phyloP scores from a whole-genome alignment of 495 filamentous ascomycete species.

The Xylaria telfairii region DNA sequence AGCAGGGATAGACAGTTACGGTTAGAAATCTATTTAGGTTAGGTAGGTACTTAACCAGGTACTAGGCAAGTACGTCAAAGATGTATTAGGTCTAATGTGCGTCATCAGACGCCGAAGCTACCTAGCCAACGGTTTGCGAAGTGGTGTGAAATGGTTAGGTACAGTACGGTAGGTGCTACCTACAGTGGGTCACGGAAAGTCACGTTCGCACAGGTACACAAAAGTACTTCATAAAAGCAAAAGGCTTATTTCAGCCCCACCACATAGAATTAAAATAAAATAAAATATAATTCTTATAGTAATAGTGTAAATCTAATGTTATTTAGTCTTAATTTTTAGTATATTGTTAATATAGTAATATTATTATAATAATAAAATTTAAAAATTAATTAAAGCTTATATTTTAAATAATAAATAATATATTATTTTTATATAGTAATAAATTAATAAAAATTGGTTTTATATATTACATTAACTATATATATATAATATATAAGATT shows the following conservation, averaged over 20 bases:
- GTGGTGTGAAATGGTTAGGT: too few species aligned
- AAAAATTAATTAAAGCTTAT: not conserved
- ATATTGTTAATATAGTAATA: not conserved
- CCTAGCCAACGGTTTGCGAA: not conserved
- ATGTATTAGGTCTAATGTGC: not conserved
- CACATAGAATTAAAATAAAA: not conserved
- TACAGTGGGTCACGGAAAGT: too few species aligned
- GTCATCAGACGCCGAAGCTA: slow-evolving; percentile 2
- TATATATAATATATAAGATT: not conserved
- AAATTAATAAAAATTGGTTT: not conserved
- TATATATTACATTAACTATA: not conserved
- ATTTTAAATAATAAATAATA: not conserved
- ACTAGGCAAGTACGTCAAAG: not conserved
- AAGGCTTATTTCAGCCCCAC: too few species aligned
- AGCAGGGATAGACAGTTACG: not conserved
- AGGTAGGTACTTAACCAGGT: too few species aligned
- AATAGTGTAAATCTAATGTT: not conserved
- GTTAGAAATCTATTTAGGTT: not conserved
- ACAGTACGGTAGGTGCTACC: not conserved
- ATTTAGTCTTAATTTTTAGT: too few species aligned
- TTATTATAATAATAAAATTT: not conserved
- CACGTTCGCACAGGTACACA: too few species aligned
- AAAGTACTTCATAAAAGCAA: too few species aligned
- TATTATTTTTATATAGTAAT: not conserved
- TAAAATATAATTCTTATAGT: not conserved